Conservation (phyloP, 2,329 filamentous ascomycete genomes). For the Penicillium sclerotigenum region DNA sequence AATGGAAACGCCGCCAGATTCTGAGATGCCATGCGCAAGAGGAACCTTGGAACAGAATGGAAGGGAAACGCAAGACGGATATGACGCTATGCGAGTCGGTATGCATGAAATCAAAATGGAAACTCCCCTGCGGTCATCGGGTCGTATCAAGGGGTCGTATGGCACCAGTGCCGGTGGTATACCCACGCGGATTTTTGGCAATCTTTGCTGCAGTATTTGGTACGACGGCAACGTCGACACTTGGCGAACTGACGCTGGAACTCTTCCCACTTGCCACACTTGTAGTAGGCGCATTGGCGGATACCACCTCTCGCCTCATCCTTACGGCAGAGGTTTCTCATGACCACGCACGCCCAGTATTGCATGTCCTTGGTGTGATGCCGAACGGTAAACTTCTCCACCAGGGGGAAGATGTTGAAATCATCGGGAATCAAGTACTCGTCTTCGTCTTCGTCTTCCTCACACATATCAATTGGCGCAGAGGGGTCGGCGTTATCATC, state of each 20-base stretch:
- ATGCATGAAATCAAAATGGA: constrained; percentile 34
- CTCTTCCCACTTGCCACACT: constrained; percentile 98
- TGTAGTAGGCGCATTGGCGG: constrained; percentile 94
- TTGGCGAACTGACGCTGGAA: constrained; percentile 96
- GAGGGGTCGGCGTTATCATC: constrained; percentile 61
- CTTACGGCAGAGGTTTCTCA: constrained; percentile 97
- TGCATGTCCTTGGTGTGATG: constrained; percentile 97
- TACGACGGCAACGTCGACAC: constrained; percentile 89
- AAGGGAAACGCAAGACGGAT: constrained; percentile 23
- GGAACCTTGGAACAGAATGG: constrained; percentile 28
- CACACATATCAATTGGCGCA: constrained; percentile 38
- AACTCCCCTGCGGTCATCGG: constrained; percentile 26
- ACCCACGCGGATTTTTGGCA: constrained; percentile 99
- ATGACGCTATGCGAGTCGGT: constrained; percentile 39
- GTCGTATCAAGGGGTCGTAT: constrained; percentile 41
- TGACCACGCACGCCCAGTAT: constrained; percentile 98
- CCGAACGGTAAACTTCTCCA: constrained; percentile 96
- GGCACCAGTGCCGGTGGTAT: constrained; percentile 96
- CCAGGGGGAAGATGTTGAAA: constrained; percentile 96
- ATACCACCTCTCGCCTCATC: constrained; percentile 94
- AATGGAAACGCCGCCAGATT: constrained; percentile 37
- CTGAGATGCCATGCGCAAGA: constrained; percentile 38
- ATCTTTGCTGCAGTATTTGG: constrained; percentile 99
- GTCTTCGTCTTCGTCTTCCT: constrained; percentile 71
- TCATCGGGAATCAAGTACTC: constrained; percentile 91